phyloP scores from a whole-genome alignment of 345 rosid species.

The Noccaea caerulescens region DNA sequence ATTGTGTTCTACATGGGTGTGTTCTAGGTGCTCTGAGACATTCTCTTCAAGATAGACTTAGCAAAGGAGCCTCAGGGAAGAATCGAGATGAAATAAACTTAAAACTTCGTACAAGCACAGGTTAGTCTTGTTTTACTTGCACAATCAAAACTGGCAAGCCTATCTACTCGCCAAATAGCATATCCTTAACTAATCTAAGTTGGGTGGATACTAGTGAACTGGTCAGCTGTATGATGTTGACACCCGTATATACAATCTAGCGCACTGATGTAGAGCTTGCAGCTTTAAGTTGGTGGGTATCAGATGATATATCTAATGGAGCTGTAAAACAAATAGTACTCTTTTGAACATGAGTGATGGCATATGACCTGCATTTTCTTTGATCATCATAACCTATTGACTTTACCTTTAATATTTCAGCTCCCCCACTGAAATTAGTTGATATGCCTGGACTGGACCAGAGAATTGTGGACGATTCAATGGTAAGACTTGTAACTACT shows the following conservation, averaged over 20 bases:
- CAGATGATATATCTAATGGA: constrained; percentile 8
- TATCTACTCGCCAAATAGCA: constrained; percentile 18
- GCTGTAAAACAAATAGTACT: not conserved
- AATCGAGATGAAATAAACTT: constrained; percentile 86
- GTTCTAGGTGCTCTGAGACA: constrained; percentile 82
- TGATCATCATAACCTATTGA: constrained; percentile 18
- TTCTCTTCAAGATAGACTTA: constrained; percentile 87
- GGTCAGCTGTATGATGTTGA: constrained; percentile 30
- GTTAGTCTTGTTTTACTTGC: constrained; percentile 44
- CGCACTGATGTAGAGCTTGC: constrained; percentile 20
- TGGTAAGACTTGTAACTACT: constrained; percentile 59
- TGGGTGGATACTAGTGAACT: constrained; percentile 12
- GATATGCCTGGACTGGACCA: constrained; percentile 99
- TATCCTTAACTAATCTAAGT: constrained; percentile 8
- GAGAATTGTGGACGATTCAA: constrained; percentile 80
- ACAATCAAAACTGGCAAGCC: constrained; percentile 32
- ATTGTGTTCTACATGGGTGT: constrained; percentile 36
- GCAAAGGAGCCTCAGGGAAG: constrained; percentile 86
- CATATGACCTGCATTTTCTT: constrained; percentile 27
- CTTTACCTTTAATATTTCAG: constrained; percentile 48
- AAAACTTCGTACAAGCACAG: constrained; percentile 92
- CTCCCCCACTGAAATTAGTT: constrained; percentile 90
- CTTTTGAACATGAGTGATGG: constrained; percentile 16
- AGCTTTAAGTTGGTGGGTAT: constrained; percentile 26
- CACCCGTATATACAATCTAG: not conserved